Base-by-base conservation (phyloP, 139 green algal species). In the Edaphochlamys debaryana region DNA sequence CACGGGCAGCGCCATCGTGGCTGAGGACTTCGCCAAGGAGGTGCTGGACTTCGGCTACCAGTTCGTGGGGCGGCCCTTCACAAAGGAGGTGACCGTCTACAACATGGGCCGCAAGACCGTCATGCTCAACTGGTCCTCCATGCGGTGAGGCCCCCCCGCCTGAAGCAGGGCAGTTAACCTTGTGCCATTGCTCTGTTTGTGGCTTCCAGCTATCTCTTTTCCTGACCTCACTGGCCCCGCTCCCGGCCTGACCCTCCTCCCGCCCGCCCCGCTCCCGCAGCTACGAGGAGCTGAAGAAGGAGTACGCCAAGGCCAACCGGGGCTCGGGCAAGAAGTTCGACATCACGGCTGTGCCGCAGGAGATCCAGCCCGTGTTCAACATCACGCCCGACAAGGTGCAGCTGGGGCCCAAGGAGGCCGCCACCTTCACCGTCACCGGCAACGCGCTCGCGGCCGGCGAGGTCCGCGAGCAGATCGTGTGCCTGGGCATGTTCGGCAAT, bases 1-100 rank as follows among this genome's bases (percentile, higher is more conserved):
- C 34, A 86, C 78, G 11, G 94, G 94, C 74, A 93, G 82, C 81
- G 93, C 89, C 8, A 40, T 96, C 20, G 79, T 93, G 36, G 95
- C 87, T 19, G 87, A 92, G 60, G 88, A 94, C 40, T 64, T 94
- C 34, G 67, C 83, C 19, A 79, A 72, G 15, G 84, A 70, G 9
- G 17, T 67, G 54, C 50, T 97, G 20, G 85, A 95, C 79, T 95
- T 96, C 82, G 91, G 90, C 6, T 74, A 91, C 36, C 93, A 96
- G 87, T 94, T 96, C 38, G 90, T 87, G 37, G 87, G 91, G 5
- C 84, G 89, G n/a, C 62, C 85, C 7, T 96, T 95, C 87, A 70
- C 74, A 56, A 67, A 63, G 37, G 88, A 95, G 63, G 42, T 94
- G 0, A 66, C 92, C 15, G 56, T 89, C 30, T 67, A 84, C 71